A percentile compares a stretch with the other conserved stretches of the same genome.
Conservation (phyloP, 192 early-diverging fungal species). For the Chytriomyces hyalinus region DNA sequence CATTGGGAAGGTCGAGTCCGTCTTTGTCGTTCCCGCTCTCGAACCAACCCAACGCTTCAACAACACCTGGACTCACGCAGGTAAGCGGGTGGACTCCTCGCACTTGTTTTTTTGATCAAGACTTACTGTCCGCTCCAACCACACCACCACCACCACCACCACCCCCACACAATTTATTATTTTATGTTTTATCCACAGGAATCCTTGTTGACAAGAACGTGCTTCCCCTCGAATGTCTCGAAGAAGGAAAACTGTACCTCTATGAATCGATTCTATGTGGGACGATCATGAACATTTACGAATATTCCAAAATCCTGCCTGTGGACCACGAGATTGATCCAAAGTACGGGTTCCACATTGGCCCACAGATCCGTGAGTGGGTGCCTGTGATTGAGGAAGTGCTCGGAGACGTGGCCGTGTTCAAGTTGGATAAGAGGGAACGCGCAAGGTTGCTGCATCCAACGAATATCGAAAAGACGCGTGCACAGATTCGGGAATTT, state of each 20-base stretch:
- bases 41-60: conserved; percentile 13
- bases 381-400: conserved; percentile 35
- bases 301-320: conserved; percentile 25
- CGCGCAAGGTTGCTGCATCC: conserved; percentile 11
- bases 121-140: neutral
- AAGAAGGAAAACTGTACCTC: conserved; percentile 43
- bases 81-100: neutral
- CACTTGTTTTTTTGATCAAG: neutral
- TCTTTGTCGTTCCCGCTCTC: conserved; percentile 36
- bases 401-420: conserved; percentile 39
- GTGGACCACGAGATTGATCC: conserved; percentile 33
- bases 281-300: conserved; percentile 27
- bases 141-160: neutral
- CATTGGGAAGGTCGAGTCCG: conserved; percentile 39
- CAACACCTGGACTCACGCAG: conserved; percentile 39
- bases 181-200: conserved; percentile 11
- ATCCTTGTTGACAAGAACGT: conserved; percentile 44
- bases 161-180: neutral
- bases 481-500: neutral
- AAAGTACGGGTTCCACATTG: conserved; percentile 28
- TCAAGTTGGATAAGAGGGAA: conserved; percentile 3
- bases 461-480: conserved; percentile 1
- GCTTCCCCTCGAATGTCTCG: conserved; percentile 42
- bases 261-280: conserved; percentile 46
- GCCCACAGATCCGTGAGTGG: conserved; percentile 40